A percentile compares a stretch with the other conserved stretches of the same genome.
phyloP scores from a whole-genome alignment of 1,139 yeast genomes.

The Scheffersomyces titani region DNA sequence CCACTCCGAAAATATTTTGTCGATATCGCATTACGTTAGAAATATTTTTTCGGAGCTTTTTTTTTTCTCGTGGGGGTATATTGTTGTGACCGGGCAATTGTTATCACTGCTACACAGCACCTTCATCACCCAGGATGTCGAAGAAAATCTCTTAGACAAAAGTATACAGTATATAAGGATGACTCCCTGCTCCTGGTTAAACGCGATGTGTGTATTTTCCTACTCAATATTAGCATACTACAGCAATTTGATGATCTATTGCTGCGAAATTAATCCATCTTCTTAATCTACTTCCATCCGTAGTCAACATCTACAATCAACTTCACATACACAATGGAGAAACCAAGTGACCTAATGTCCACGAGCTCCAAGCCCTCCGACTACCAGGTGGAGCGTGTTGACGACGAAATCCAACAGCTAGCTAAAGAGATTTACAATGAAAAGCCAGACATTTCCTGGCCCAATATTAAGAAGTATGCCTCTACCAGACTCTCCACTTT shows the following conservation, averaged over 20 bases:
- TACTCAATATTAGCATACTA: background rate
- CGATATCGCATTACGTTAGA: background rate
- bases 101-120: background rate
- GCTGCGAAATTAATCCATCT: background rate
- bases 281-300: background rate
- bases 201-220: background rate
- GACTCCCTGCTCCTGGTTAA: background rate
- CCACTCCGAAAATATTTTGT: background rate
- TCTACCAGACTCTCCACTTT: constrained; percentile 15
- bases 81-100: background rate
- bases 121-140: background rate
- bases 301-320: background rate
- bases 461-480: constrained; percentile 7
- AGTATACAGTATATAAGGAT: background rate
- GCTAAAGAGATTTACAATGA: constrained; percentile 4
- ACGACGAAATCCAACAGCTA: background rate
- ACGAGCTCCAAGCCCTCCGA: background rate
- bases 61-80: background rate
- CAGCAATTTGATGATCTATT: background rate
- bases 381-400: background rate
- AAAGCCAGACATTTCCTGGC: constrained; percentile 3
- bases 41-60: background rate
- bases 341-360: background rate
- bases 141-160: no score
- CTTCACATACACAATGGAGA: background rate